phyloP scores from a whole-genome alignment of 2,329 filamentous ascomycete genomes.

The Colletotrichum endophyticum region DNA sequence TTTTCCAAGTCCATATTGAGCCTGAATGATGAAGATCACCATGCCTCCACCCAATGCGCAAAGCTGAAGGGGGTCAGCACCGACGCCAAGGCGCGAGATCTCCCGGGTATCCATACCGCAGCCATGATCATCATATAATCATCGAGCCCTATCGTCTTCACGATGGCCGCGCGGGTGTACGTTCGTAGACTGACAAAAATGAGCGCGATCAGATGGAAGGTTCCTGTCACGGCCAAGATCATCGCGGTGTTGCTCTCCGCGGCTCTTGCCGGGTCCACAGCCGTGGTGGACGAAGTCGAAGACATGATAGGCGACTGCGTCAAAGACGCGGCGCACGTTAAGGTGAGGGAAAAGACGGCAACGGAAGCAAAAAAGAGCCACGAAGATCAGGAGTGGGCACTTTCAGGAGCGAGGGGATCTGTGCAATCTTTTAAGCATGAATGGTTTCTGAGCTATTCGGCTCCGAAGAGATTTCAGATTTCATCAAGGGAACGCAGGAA shows the following conservation, averaged over 20 bases:
- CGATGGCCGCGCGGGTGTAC: slow-evolving; percentile 24
- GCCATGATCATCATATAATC: slow-evolving; percentile 31
- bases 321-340: neutral
- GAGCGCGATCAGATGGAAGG: slow-evolving; percentile 28
- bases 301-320: neutral
- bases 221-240: slow-evolving; percentile 25
- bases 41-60: slow-evolving; percentile 30
- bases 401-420: neutral
- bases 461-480: neutral
- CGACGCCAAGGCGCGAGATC: neutral
- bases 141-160: slow-evolving; percentile 29
- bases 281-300: neutral
- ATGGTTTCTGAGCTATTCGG: neutral
- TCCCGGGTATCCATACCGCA: slow-evolving; percentile 24
- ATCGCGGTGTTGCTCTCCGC: slow-evolving; percentile 27
- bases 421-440: slow-evolving; percentile 1
- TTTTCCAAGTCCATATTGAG: slow-evolving; percentile 49
- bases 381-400: neutral
- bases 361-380: neutral
- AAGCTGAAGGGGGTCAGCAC: slow-evolving; percentile 22
- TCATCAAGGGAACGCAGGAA: neutral
- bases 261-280: slow-evolving; percentile 23
- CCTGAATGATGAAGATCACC: slow-evolving; percentile 44
- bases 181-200: slow-evolving; percentile 18
- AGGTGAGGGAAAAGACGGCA: neutral